These are phyloP conservation scores for Eutrema salsugineum DNA, from an alignment of 441 rosid species.

Conservation along the genomic window DNA sequence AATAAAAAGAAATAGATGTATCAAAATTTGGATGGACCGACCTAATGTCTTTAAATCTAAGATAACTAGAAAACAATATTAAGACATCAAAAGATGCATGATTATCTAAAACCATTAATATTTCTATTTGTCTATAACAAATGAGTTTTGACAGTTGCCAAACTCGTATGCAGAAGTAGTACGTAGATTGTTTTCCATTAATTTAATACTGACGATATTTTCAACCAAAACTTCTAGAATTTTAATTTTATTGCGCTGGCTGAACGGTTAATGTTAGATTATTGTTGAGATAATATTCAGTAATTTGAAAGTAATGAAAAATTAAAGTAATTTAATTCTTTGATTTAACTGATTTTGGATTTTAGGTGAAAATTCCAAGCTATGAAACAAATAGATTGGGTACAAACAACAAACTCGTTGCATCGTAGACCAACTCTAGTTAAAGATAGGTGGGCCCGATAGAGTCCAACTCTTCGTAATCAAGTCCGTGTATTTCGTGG, in stretches of 20 bases:
- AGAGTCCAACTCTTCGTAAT: constrained; percentile 18
- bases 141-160: neutral
- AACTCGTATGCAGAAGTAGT: no score
- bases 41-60: neutral
- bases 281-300: neutral
- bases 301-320: neutral
- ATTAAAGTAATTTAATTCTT: neutral
- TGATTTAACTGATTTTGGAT: constrained; percentile 7
- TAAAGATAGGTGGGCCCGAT: constrained; percentile 18
- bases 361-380: constrained; percentile 15
- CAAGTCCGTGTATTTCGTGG: constrained; percentile 18
- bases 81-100: neutral
- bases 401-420: neutral
- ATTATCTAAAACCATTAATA: neutral
- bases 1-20: neutral
- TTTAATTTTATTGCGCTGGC: neutral
- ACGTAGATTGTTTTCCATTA: no score
- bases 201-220: neutral
- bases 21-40: neutral
- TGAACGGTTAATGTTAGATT: neutral
- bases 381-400: constrained; percentile 17
- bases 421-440: neutral
- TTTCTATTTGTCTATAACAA: neutral
- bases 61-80: neutral
- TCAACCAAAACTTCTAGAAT: neutral